A percentile compares a stretch with the other conserved stretches of the same genome.
Evolutionary conservation across 1,284 basidiomycete species (phyloP).

Genomic region (Uromyces viciae-fabae): DNA sequence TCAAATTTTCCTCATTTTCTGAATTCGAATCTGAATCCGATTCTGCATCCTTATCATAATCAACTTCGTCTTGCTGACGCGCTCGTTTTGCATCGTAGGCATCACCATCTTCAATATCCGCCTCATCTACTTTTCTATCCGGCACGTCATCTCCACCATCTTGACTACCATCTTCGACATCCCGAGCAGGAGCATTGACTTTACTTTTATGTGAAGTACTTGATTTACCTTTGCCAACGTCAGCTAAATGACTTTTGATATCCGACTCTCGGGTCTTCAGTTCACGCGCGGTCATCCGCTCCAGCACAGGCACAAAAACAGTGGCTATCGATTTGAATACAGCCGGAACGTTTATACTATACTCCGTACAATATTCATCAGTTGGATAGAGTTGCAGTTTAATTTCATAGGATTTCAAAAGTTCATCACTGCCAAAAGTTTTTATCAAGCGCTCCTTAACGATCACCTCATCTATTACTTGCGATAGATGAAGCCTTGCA

Average conservation of each 20-base stretch:
- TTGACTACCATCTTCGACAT: conserved; percentile 55
- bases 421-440: conserved; percentile 60
- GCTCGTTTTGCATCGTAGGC: conserved; percentile 66
- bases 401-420: conserved; percentile 78
- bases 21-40: conserved; percentile 50
- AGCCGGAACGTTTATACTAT: conserved; percentile 71
- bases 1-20: conserved; percentile 60
- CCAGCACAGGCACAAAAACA: conserved; percentile 76
- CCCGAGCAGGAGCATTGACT: conserved; percentile 53
- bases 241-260: conserved; percentile 71
- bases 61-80: conserved; percentile 65
- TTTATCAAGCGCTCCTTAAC: conserved; percentile 75
- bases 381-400: conserved; percentile 80
- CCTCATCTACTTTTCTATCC: conserved; percentile 46
- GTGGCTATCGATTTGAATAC: conserved; percentile 71
- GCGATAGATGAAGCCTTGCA: conserved; percentile 78
- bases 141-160: conserved; percentile 62
- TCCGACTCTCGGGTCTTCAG: conserved; percentile 81
- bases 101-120: conserved; percentile 65
- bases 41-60: conserved; percentile 67
- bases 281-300: conserved; percentile 79
- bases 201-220: conserved; percentile 58
- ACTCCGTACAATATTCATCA: conserved; percentile 78
- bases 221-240: conserved; percentile 74
- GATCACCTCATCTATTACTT: conserved; percentile 77